Base-by-base conservation (phyloP, 768 basidiomycete species). In the Termitomyces sp. region DNA sequence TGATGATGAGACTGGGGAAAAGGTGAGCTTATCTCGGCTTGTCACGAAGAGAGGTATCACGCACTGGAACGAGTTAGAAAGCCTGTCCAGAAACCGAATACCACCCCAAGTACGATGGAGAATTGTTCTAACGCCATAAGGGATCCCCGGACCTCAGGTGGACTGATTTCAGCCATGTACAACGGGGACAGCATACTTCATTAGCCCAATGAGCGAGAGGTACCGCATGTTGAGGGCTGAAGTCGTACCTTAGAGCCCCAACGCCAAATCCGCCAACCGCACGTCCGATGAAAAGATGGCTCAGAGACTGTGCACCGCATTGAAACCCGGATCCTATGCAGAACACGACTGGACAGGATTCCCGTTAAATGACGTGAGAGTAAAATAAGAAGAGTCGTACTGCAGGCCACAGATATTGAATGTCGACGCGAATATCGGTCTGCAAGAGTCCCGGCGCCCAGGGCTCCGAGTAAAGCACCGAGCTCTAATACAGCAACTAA, bases 91-190 rank as follows among this genome's bases (percentile, higher is more conserved):
- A 92, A 93, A 2, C 90, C 90, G 14, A 89, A 71, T 0, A 93
- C 89, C 5, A 91, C 90, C 3, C 90, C 91, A 0, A 87, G 71
- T 14, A 92, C 90, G 50, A 93, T 93, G 20, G 87, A 82, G 43
- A 91, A 79, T 58, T 92, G 90, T 64, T 93, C 90, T 3, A 93
- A 74, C 1, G 89, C 85, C 71, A 92, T 78, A 20, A 93, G 78
- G 0, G 90, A 89, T 10, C 90, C 90, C 16, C 91, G 80, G 0
- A 87, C 77, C 69, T 91, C 89, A 0, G 90, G 90, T 10, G 90
- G 82, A 59, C 87, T 87, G 52, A 93, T 93, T 71, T 93, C 90
- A 1, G 90, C 84, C 78, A 92, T 90, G 69, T 92, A 92, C 24
- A 92, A 72, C 0, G 89, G 88, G 0, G 84, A 83, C n/a, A 91